Evolutionary conservation across 805 yeast species (phyloP), one percentile per base, ranked within the genome.

Genomic region (Pichia manshurica): DNA sequence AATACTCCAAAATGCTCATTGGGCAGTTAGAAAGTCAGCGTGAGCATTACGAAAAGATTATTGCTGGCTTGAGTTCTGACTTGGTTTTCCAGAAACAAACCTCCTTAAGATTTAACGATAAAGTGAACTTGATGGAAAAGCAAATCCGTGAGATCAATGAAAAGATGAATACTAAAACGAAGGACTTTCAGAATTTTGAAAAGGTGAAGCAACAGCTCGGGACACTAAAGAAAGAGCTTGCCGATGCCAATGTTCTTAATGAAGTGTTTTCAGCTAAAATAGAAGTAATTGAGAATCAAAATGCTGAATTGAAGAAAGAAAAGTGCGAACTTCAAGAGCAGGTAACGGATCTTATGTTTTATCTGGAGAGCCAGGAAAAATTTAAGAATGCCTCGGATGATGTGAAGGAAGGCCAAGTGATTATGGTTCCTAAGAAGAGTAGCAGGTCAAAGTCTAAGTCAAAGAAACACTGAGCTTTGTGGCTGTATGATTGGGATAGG

Each of bases 1-100:
- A 89, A 60, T 89, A 89, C 58, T 82, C 95, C 0, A 84, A 84
- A 58, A 70, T 89, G 35, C 65, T 89, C 22, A 73, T 88, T 8
- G 79, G 89, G 2, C 96, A 89, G 59, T 67, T 89, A 45, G 95
- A 88, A 47, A 83, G 93, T 7, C 96, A 89, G 63, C 70, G 95
- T 48, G 91, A 84, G 51, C 84, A 82, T 63, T 89, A 84, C 61
- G 96, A 88, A 58, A 66, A 70, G 13, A 71, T 74, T 49, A 53
- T 78, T 29, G 53, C 50, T 31, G 67, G 71, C 4, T 2, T 43
- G 53, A 59, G 68, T 19, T 47, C 43, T 22, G 54, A 42, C 16
- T 33, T 42, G 13, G 13, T 17, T 9, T 42, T 42, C 29, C 39
- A 33, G 28, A 42, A 42, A 21, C 33, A 42, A 15, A 9, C 23